Base-by-base conservation (phyloP, 2,329 filamentous ascomycete genomes). In the Zasmidium cellare region DNA sequence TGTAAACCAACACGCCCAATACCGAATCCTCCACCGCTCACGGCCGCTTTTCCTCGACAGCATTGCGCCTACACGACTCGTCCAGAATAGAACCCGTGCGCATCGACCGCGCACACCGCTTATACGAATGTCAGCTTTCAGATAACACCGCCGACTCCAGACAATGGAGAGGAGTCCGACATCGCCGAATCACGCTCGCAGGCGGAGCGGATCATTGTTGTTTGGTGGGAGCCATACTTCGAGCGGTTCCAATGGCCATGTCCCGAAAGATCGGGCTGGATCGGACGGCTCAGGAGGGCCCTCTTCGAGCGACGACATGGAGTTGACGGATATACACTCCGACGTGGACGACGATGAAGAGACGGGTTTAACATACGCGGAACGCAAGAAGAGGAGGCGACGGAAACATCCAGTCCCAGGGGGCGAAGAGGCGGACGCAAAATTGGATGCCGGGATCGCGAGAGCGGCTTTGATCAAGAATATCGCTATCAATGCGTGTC, bases 361-460 rank as follows among this genome's bases (percentile, higher is more conserved):
- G 80, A 90, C 90, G 1, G 92, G 92, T 1, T 79, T 97, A 65
- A 96, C 91, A 38, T 82, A 83, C 60, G 84, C 86, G 68, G 89
- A 85, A 72, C 82, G 84, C 64, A 85, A 68, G 56, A 63, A 87
- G 71, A 86, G 87, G 67, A 84, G 85, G 70, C 81, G 80, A 65
- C 83, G 84, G 74, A 84, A 84, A 71, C 81, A 81, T 70, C 82
- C 84, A 69, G 85, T 81, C 20, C 81, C 80, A 38, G 82, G 83
- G 58, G 80, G 80, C 45, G 44, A 59, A 51, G 25, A 84, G 65
- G 82, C 83, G 71, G 82, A 82, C 67, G 84, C 85, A 75, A 85
- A 90, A 93, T 76, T 86, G 86, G 75, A 87, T 86, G 68, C 41
- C 49, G 53, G 58, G 19, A 78, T 91, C 70, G 91, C 90, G 6